Conservation (phyloP, 108 stramenopile species). For the Cylindrotheca closterium region DNA sequence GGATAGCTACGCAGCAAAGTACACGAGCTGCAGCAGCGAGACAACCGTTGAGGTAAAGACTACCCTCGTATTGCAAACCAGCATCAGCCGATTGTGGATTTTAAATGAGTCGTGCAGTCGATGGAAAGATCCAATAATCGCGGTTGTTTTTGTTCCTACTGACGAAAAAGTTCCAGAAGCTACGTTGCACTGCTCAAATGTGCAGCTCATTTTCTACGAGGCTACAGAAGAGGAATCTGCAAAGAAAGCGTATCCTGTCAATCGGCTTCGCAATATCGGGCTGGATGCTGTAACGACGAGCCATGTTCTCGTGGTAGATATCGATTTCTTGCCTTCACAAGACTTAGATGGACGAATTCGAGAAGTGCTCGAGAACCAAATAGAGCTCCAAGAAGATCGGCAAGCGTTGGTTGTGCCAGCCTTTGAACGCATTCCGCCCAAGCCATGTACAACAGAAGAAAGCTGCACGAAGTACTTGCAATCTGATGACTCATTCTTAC, state of each 20-base stretch:
- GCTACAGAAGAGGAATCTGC: conserved; percentile 28
- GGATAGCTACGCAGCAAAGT: not conserved
- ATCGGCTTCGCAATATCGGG: conserved; percentile 86
- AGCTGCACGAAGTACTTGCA: conserved; percentile 42
- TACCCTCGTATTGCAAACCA: conserved; percentile 72
- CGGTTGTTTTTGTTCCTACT: conserved; percentile 55
- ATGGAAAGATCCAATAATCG: conserved; percentile 77
- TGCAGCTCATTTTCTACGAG: conserved; percentile 47
- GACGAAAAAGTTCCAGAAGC: conserved; percentile 1
- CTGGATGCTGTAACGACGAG: conserved; percentile 77
- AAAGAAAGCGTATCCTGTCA: conserved; percentile 76
- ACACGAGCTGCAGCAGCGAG: not conserved
- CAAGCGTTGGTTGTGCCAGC: conserved; percentile 83
- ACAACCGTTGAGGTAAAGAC: not conserved
- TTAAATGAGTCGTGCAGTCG: conserved; percentile 62
- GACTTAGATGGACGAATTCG: conserved; percentile 43
- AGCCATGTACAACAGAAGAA: conserved; percentile 39
- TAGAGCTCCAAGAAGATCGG: conserved; percentile 6
- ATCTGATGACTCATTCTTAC: conserved; percentile 59
- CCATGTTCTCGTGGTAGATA: conserved; percentile 86
- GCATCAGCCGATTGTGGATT: conserved; percentile 71
- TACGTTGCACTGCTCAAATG: conserved; percentile 45
- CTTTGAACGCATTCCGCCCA: conserved; percentile 63
- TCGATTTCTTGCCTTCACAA: conserved; percentile 85
- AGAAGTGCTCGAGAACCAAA: conserved; percentile 1